Base-by-base conservation (phyloP, 2,329 filamentous ascomycete genomes). In the Arthrocladium fulminans region DNA sequence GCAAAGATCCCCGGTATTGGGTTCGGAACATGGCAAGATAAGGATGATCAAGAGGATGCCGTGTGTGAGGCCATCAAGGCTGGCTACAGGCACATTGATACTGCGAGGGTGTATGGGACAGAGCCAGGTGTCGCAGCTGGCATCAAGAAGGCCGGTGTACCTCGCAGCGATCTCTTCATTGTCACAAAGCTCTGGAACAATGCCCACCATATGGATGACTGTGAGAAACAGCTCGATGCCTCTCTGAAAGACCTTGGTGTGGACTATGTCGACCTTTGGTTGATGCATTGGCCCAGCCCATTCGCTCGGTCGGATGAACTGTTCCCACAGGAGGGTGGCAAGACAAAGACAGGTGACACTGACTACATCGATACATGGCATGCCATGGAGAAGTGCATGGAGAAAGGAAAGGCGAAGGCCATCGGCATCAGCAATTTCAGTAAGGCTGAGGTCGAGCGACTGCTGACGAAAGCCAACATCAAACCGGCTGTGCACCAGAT, bases 171-270 rank as follows among this genome's bases (percentile, higher is more conserved):
- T 17, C 50, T 42, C 30, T 68, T 74, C 62, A 67, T 77, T 45
- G 80, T 77, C n/a, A 73, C 72, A 53, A 82, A 82, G 66, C 66
- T 81, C 10, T 81, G 76, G 77, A 79, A 79, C 64, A 76, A 68
- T 10, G 65, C 73, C 34, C 75, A 77, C 56, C 62, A 67, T 45
- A 67, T 70, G 1, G 65, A 73, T 32, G 65, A 75, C 49, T 69
- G 78, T 29, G 71, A 73, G 56, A 63, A 65, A 45, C 73, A 68
- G 2, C 60, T 77, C 15, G 64, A 76, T 53, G 65, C 67, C 56
- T 73, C 72, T 0, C 62, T 77, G 32, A 61, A 67, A 49, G 72
- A 76, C 48, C 65, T 79, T 9, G 66, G 71, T 32, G 71, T 70
- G 1, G 72, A 75, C 51, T 78, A 77, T 52, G 59, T 77, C 34